Percentiles rank a stretch among this genome's conserved stretches.
Conservation (phyloP, 2,329 filamentous ascomycete species). For the Huntiella bhutanensis region DNA sequence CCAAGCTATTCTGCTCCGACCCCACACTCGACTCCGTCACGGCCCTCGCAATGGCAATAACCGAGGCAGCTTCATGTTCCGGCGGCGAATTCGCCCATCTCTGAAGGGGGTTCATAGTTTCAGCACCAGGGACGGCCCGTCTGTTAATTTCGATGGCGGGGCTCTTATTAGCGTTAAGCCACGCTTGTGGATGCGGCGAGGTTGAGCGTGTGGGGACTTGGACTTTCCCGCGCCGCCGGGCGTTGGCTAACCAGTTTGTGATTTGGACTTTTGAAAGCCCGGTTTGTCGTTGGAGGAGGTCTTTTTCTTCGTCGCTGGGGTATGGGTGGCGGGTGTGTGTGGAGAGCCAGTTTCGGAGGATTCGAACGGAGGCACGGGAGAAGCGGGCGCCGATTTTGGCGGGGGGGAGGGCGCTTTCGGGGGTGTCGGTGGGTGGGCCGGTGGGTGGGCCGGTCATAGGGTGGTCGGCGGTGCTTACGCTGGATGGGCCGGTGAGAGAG, state of each 20-base stretch:
- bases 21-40: constrained; percentile 32
- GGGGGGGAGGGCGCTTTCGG: not conserved
- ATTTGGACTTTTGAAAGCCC: constrained; percentile 71
- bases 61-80: constrained; percentile 40
- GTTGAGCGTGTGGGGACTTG: constrained; percentile 41
- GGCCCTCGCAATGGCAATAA: constrained; percentile 38
- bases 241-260: constrained; percentile 83
- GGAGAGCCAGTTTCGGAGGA: constrained; percentile 69
- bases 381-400: constrained; percentile 55
- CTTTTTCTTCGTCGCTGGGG: constrained; percentile 72
- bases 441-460: constrained; percentile 12
- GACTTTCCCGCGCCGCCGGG: constrained; percentile 63
- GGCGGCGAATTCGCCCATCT: constrained; percentile 41
- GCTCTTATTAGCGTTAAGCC: constrained; percentile 35
- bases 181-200: constrained; percentile 38
- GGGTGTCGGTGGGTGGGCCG: not conserved
- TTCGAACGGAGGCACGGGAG: constrained; percentile 58
- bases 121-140: constrained; percentile 33
- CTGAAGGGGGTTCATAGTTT: constrained; percentile 37
- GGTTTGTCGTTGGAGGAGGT: constrained; percentile 56
- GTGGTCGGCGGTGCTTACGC: not conserved
- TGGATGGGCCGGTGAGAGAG: not conserved
- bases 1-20: constrained; percentile 37
- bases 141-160: constrained; percentile 57
- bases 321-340: constrained; percentile 70